Conservation (phyloP, 1,139 yeast genomes). For the Candida sp. region DNA sequence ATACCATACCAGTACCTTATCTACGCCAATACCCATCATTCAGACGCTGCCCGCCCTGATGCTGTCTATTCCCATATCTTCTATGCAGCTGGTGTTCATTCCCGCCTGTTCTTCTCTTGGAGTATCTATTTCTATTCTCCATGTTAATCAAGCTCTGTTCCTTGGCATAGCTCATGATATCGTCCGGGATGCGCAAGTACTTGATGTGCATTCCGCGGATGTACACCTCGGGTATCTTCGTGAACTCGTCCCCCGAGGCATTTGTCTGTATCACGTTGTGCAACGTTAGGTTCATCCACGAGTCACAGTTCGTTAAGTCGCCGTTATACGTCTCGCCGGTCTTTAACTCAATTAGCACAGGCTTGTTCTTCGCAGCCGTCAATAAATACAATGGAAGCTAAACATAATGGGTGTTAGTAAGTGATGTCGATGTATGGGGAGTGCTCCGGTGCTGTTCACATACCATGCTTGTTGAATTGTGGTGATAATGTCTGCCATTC, state of each 20-base stretch:
- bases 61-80: constrained; percentile 6
- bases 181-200: constrained; percentile 51
- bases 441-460: neutral
- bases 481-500: neutral
- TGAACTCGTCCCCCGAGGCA: constrained; percentile 68
- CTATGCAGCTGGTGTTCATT: constrained; percentile 15
- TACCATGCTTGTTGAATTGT: neutral
- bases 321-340: constrained; percentile 94
- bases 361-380: constrained; percentile 91
- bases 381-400: constrained; percentile 89
- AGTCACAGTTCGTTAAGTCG: constrained; percentile 82
- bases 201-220: constrained; percentile 81
- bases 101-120: constrained; percentile 43
- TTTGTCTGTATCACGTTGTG: constrained; percentile 78
- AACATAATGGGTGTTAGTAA: too few species aligned
- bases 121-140: constrained; percentile 53
- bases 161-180: constrained; percentile 83
- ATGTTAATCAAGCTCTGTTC: constrained; percentile 61
- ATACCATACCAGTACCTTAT: neutral
- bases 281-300: constrained; percentile 95
- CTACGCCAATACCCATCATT: constrained; percentile 3
- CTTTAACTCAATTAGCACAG: constrained; percentile 88
- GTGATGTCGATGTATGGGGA: neutral
- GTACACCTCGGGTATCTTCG: constrained; percentile 77
- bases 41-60: constrained; percentile 6